A percentile compares a stretch with the other conserved stretches of the same genome.
These are phyloP conservation scores for Gyromitra esculenta DNA, from an alignment of 2,329 filamentous ascomycete species.

Conservation along the genomic window DNA sequence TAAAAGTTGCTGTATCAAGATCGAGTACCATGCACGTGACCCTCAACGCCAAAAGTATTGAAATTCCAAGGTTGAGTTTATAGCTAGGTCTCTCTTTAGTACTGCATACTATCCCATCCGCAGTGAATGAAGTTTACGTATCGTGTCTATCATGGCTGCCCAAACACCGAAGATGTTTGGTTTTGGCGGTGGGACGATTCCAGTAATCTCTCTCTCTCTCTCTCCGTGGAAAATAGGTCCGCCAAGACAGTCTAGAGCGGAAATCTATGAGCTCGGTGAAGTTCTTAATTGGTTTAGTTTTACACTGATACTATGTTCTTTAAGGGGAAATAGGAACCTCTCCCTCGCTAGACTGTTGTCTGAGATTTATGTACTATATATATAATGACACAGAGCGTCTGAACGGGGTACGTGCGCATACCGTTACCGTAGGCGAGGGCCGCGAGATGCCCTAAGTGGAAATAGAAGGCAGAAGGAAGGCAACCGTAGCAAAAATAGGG, in stretches of 20 bases:
- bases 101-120: neutral
- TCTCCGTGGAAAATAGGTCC: neutral
- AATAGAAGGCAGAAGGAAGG: constrained; percentile 1
- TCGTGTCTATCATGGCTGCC: neutral
- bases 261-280: constrained; percentile 13
- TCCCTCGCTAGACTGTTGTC: constrained; percentile 11
- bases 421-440: neutral
- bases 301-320: too few species aligned
- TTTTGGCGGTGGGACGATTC: constrained; percentile 12
- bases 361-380: constrained; percentile 21
- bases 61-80: neutral
- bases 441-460: neutral
- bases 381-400: neutral
- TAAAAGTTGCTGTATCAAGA: neutral
- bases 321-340: neutral
- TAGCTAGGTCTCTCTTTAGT: neutral
- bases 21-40: neutral
- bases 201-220: neutral
- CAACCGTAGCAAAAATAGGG: neutral
- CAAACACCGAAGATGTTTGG: neutral
- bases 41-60: neutral
- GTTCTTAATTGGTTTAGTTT: too few species aligned
- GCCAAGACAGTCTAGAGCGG: neutral
- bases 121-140: neutral
- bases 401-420: constrained; percentile 18